phyloP scores from a whole-genome alignment of 164 flowering plant genomes.

The Tetracentron sinense region DNA sequence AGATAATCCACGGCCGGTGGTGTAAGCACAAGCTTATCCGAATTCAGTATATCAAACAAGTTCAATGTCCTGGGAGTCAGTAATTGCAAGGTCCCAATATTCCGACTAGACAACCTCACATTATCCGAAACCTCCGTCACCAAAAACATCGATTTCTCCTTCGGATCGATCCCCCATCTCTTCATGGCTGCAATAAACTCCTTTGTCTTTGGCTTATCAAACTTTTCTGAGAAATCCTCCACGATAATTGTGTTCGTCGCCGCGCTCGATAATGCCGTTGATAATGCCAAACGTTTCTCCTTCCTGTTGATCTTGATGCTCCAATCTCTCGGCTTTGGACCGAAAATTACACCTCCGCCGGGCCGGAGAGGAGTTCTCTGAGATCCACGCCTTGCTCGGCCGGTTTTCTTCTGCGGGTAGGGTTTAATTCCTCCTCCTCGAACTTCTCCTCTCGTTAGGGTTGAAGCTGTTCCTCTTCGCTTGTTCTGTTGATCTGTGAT shows the following conservation, averaged over 20 bases:
- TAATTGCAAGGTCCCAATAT: constrained; percentile 75
- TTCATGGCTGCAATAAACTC: constrained; percentile 79
- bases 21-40: constrained; percentile 69
- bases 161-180: constrained; percentile 89
- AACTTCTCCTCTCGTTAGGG: constrained; percentile 85
- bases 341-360: constrained; percentile 92
- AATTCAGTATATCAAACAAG: constrained; percentile 83
- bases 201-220: constrained; percentile 82
- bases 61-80: constrained; percentile 87
- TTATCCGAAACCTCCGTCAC: constrained; percentile 63
- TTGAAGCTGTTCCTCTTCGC: constrained; percentile 93
- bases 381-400: constrained; percentile 83
- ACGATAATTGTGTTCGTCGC: constrained; percentile 55
- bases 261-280: constrained; percentile 83
- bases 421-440: constrained; percentile 95
- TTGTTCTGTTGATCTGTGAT: constrained; percentile 74
- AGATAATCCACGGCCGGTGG: constrained; percentile 58
- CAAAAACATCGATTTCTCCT: constrained; percentile 70
- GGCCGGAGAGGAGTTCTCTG: constrained; percentile 87
- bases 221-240: constrained; percentile 70
- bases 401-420: constrained; percentile 89
- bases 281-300: constrained; percentile 83
- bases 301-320: constrained; percentile 78
- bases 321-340: constrained; percentile 96
- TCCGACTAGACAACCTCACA: constrained; percentile 68